These are phyloP conservation scores for Plasmodium blacklocki DNA, from an alignment of 169 alveolate genomes.

Conservation along the genomic window DNA sequence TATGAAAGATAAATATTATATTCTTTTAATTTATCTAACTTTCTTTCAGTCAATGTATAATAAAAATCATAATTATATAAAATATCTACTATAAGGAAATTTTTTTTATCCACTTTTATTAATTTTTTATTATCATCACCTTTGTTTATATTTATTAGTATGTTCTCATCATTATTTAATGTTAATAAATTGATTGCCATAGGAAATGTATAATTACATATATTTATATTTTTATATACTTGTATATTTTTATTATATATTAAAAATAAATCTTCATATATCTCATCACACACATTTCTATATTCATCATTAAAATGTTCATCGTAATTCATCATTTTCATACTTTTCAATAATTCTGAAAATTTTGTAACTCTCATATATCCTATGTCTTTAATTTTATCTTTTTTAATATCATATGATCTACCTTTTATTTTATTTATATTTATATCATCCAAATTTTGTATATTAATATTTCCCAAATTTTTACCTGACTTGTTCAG, in stretches of 20 bases:
- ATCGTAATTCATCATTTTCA: neutral
- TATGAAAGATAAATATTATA: conserved; percentile 32
- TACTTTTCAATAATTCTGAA: neutral
- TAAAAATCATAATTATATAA: conserved; percentile 60
- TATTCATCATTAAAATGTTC: neutral
- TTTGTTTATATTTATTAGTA: neutral
- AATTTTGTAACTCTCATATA: neutral
- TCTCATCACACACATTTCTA: conserved; percentile 43
- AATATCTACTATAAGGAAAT: conserved; percentile 50
- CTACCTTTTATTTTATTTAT: neutral
- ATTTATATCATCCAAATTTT: conserved; percentile 39
- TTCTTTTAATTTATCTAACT: conserved; percentile 14
- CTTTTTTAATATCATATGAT: neutral
- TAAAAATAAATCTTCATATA: conserved; percentile 35
- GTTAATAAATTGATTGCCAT: conserved; percentile 67
- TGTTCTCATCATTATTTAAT: conserved; percentile 10
- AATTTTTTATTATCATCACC: neutral
- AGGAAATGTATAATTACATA: conserved; percentile 59
- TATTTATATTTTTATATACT: conserved; percentile 43
- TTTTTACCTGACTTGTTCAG: conserved; percentile 6
- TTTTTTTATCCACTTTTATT: conserved; percentile 27
- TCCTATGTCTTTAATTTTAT: neutral
- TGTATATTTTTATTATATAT: conserved; percentile 36
- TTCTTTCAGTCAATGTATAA: conserved; percentile 23
- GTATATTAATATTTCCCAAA: conserved; percentile 2